phyloP scores from a whole-genome alignment of 2,329 filamentous ascomycete genomes.

The Cytospora schulzeri region DNA sequence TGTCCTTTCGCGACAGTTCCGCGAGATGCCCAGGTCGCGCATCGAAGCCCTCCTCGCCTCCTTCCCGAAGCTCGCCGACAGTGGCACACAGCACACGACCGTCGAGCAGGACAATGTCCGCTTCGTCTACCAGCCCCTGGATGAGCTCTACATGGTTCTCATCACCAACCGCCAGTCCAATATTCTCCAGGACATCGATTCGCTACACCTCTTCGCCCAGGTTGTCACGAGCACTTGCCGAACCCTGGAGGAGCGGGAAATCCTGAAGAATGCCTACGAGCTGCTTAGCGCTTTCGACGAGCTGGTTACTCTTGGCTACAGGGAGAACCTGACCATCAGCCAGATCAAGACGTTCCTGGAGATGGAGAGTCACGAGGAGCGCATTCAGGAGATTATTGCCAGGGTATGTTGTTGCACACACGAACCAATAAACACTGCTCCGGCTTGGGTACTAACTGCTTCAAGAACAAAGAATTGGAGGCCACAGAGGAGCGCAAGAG shows the following conservation, averaged over 20 bases:
- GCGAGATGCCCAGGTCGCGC: constrained; percentile 94
- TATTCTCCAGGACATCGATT: constrained; percentile 98
- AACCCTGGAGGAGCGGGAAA: constrained; percentile 93
- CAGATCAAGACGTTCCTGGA: constrained; percentile 99
- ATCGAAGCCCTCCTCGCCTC: constrained; percentile 96
- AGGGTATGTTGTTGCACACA: constrained; percentile 56
- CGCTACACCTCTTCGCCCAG: constrained; percentile 95
- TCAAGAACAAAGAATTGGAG: constrained; percentile 95
- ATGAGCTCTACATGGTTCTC: constrained; percentile 99
- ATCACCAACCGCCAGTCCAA: constrained; percentile 99
- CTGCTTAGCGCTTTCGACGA: constrained; percentile 96
- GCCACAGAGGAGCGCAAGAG: constrained; percentile 97
- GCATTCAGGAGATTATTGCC: constrained; percentile 97
- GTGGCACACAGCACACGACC: constrained; percentile 94
- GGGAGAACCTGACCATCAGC: constrained; percentile 92
- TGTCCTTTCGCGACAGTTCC: constrained; percentile 95
- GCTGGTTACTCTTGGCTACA: constrained; percentile 90
- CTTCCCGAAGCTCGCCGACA: constrained; percentile 96
- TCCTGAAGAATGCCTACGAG: constrained; percentile 92
- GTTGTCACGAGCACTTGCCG: constrained; percentile 97
- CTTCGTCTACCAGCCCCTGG: constrained; percentile 97
- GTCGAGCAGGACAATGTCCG: constrained; percentile 99
- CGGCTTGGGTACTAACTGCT: constrained; percentile 20
- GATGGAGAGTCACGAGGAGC: constrained; percentile 99
- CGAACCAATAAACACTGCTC: neutral